These are phyloP conservation scores for Bruguiera sexangula DNA, from an alignment of 345 rosid species.

Conservation along the genomic window DNA sequence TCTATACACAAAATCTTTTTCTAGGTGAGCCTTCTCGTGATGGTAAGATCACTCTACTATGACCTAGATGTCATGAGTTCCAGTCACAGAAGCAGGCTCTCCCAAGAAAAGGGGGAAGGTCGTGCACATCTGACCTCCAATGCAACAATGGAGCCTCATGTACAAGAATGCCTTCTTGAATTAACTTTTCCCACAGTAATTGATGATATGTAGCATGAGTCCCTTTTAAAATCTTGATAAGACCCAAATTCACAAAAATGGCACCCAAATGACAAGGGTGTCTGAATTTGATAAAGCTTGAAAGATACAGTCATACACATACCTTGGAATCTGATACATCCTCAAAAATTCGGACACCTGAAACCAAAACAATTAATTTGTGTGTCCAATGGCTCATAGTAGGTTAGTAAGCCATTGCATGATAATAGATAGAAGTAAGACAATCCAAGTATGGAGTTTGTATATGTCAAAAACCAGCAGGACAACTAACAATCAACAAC, in stretches of 20 bases:
- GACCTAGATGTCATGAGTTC: neutral
- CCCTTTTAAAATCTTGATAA: neutral
- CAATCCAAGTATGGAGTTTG: neutral
- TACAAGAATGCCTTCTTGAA: too few relatives aligned
- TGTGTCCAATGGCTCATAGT: neutral
- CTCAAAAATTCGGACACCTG: slow-evolving; percentile 95
- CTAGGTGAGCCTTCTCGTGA: neutral
- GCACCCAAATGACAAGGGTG: neutral
- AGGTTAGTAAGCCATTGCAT: neutral
- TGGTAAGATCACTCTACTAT: neutral
- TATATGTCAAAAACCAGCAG: neutral
- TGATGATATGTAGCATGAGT: too few relatives aligned
- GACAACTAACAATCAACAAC: neutral
- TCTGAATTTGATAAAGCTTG: neutral
- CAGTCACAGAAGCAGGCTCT: neutral
- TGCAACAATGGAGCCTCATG: too few relatives aligned
- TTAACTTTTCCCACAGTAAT: too few relatives aligned
- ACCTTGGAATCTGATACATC: slow-evolving; percentile 83
- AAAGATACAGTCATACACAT: slow-evolving; percentile 11
- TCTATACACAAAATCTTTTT: too few relatives aligned
- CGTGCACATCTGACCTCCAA: too few relatives aligned
- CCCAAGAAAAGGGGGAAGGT: neutral
- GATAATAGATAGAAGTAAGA: neutral
- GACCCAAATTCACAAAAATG: neutral
- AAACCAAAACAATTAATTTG: slow-evolving; percentile 22